These are phyloP conservation scores for Heritiera littoralis DNA, from an alignment of 345 rosid species.

Conservation along the genomic window DNA sequence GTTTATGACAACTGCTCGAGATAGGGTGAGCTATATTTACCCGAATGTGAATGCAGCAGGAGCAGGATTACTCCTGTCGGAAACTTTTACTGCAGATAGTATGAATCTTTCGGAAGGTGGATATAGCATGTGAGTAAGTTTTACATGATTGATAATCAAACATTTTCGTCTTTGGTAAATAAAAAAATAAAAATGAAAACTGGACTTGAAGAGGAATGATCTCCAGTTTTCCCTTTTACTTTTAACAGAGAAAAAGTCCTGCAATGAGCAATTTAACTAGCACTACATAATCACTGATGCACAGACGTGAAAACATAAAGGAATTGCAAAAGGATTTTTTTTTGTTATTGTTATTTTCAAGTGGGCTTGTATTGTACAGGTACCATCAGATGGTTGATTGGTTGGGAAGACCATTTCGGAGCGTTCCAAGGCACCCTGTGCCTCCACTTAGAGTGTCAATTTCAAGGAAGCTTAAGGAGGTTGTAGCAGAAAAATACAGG, in stretches of 20 bases:
- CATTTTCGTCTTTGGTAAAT: not conserved
- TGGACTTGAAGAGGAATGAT: too few species aligned
- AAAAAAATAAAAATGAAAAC: not conserved
- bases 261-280: not conserved
- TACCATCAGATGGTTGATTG: conserved; percentile 82
- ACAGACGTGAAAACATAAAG: not conserved
- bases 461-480: conserved; percentile 77
- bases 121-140: conserved; percentile 76
- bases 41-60: conserved; percentile 97
- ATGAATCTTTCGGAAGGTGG: conserved; percentile 77
- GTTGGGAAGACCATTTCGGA: conserved; percentile 79
- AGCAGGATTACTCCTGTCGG: conserved; percentile 77
- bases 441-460: conserved; percentile 71
- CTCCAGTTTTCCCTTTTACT: too few species aligned
- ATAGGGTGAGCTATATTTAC: conserved; percentile 80
- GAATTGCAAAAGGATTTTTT: not conserved
- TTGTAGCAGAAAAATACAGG: conserved; percentile 66
- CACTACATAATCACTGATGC: not conserved
- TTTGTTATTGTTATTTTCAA: not conserved
- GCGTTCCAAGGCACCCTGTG: conserved; percentile 71
- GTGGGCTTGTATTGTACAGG: conserved; percentile 44
- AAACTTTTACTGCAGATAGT: conserved; percentile 67
- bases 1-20: conserved; percentile 85
- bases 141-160: not conserved
- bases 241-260: too few species aligned